These are phyloP conservation scores for Venturiaceae sp. DNA, from an alignment of 2,329 filamentous ascomycete genomes.

Conservation along the genomic window DNA sequence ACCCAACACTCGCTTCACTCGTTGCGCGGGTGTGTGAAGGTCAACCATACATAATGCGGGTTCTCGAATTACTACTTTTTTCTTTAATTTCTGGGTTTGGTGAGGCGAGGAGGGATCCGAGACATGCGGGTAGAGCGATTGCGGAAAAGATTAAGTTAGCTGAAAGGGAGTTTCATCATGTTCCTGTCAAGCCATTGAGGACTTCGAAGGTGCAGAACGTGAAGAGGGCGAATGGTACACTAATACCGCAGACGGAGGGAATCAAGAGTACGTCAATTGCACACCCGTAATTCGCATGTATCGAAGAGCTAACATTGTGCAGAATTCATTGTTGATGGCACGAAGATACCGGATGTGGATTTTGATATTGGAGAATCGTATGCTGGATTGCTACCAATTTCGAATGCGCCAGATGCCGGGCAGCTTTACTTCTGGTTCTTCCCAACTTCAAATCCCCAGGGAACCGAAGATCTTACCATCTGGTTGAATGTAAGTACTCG, in stretches of 20 bases:
- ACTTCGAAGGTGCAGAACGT: background rate
- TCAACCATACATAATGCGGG: background rate
- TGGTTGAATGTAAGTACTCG: constrained; percentile 28
- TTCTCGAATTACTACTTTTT: background rate
- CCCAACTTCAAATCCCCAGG: constrained; percentile 38
- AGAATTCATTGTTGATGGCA: constrained; percentile 27
- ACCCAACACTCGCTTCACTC: background rate
- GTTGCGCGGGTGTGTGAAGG: background rate
- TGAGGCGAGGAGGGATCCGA: background rate
- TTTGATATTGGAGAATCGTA: constrained; percentile 36
- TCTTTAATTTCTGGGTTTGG: background rate
- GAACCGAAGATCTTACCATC: constrained; percentile 39
- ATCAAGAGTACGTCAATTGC: constrained; percentile 4
- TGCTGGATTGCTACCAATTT: constrained; percentile 44
- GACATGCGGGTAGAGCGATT: background rate
- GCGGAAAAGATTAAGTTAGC: background rate
- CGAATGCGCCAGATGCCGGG: constrained; percentile 32
- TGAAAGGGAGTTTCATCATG: background rate
- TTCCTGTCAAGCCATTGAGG: background rate
- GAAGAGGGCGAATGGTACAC: background rate
- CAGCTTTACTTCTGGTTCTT: constrained; percentile 48
- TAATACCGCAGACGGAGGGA: constrained; percentile 2
- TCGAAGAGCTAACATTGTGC: background rate
- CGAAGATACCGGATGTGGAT: constrained; percentile 36
- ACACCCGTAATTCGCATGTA: background rate